Conservation (phyloP, 2,329 filamentous ascomycete species). For the Scedosporium aurantiacum region DNA sequence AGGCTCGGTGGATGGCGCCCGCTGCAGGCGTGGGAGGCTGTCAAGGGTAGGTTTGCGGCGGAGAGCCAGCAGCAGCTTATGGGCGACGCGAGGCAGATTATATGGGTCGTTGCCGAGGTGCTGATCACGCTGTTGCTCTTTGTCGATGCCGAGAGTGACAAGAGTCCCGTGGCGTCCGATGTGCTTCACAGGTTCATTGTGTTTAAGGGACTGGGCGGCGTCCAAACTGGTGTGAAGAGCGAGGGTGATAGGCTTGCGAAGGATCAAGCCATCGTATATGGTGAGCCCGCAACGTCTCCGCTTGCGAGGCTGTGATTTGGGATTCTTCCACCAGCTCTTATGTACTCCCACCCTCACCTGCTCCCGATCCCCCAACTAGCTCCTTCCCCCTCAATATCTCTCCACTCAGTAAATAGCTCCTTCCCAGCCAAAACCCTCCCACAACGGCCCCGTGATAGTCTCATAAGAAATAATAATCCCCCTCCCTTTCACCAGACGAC, state of each 20-base stretch:
- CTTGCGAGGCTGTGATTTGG: not conserved
- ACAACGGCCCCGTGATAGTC: no score
- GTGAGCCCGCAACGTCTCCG: not conserved
- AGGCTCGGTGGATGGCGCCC: conserved; percentile 16
- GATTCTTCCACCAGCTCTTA: not conserved
- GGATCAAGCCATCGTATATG: conserved; percentile 10
- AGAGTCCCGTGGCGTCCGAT: conserved; percentile 23
- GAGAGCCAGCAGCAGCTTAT: conserved; percentile 28
- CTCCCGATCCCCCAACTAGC: no score
- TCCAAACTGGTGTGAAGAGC: not conserved
- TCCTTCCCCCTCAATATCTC: no score
- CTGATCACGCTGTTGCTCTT: conserved; percentile 31
- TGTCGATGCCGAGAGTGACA: conserved; percentile 27
- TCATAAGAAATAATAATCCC: no score
- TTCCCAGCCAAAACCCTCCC: no score
- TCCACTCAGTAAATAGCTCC: no score
- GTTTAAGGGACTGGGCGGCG: conserved; percentile 11
- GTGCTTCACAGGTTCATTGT: conserved; percentile 29
- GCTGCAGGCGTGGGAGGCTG: conserved; percentile 24
- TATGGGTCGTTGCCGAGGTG: conserved; percentile 32
- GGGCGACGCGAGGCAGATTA: conserved; percentile 31
- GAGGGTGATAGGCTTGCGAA: conserved; percentile 4
- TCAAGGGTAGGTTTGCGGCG: conserved; percentile 25
- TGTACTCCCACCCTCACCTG: no score
- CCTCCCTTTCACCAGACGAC: no score